These are phyloP conservation scores for Zasmidium citrigriseum DNA, from an alignment of 2,329 filamentous ascomycete genomes.

Conservation along the genomic window DNA sequence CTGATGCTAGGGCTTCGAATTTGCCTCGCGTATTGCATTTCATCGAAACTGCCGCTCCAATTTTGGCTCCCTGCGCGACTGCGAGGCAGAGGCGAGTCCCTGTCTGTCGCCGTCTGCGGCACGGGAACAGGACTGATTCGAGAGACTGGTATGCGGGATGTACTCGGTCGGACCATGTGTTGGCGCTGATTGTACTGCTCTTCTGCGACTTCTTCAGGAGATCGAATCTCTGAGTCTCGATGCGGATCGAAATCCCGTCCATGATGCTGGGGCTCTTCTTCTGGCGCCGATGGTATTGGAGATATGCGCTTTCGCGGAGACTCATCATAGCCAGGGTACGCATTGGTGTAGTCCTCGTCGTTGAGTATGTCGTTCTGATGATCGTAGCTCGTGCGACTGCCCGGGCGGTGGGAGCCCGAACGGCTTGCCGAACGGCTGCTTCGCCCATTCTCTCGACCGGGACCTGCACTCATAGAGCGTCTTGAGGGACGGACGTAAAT, in stretches of 20 bases:
- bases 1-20: slow-evolving; percentile 66
- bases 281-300: slow-evolving; percentile 39
- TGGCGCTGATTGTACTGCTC: slow-evolving; percentile 36
- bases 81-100: slow-evolving; percentile 68
- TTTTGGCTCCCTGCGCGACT: slow-evolving; percentile 58
- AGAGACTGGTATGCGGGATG: slow-evolving; percentile 83
- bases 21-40: slow-evolving; percentile 49
- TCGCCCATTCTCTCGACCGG: slow-evolving; percentile 44
- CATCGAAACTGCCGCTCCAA: slow-evolving; percentile 57
- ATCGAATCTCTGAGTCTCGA: slow-evolving; percentile 70
- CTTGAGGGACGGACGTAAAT: slow-evolving; percentile 59
- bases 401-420: slow-evolving; percentile 17
- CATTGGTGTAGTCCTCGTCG: slow-evolving; percentile 25
- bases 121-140: slow-evolving; percentile 78
- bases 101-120: slow-evolving; percentile 69
- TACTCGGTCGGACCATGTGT: slow-evolving; percentile 49
- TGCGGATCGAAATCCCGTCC: slow-evolving; percentile 43
- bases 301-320: slow-evolving; percentile 27
- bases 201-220: slow-evolving; percentile 73
- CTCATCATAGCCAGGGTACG: slow-evolving; percentile 22
- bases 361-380: slow-evolving; percentile 20
- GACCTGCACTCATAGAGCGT: slow-evolving; percentile 49
- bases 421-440: slow-evolving; percentile 38
- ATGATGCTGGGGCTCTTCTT: slow-evolving; percentile 32
- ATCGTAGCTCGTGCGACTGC: slow-evolving; percentile 26